Evolutionary conservation across 2,329 filamentous ascomycete species (phyloP).

Genomic region (Tricladium varicosporioides): DNA sequence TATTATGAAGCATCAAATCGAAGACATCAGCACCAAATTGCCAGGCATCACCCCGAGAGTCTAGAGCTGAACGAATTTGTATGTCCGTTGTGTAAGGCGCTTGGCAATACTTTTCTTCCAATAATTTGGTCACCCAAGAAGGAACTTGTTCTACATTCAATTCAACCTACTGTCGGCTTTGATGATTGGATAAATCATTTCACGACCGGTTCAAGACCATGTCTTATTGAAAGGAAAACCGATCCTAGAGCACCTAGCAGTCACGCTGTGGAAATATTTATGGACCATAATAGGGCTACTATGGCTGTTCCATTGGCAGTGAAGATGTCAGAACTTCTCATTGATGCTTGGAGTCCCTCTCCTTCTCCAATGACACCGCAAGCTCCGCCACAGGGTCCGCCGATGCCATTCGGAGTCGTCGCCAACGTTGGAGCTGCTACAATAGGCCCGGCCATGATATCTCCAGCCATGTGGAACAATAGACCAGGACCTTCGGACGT

Average conservation of each 20-base stretch:
- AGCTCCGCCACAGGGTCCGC: not conserved
- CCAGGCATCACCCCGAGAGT: slow-evolving; percentile 86
- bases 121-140: slow-evolving; percentile 94
- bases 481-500: slow-evolving; percentile 39
- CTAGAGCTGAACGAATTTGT: slow-evolving; percentile 83
- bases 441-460: too few relatives aligned
- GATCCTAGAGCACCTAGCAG: slow-evolving; percentile 9
- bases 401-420: slow-evolving; percentile 6
- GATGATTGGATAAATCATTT: slow-evolving; percentile 38
- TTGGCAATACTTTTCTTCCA: slow-evolving; percentile 92
- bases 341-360: slow-evolving; percentile 33
- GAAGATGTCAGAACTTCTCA: slow-evolving; percentile 29
- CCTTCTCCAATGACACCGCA: not conserved
- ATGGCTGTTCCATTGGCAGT: slow-evolving; percentile 22
- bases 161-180: slow-evolving; percentile 61
- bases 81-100: slow-evolving; percentile 92
- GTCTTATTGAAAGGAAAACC: slow-evolving; percentile 14
- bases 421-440: too few relatives aligned
- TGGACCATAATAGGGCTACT: slow-evolving; percentile 26
- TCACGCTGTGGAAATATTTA: slow-evolving; percentile 25
- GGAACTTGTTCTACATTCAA: slow-evolving; percentile 73
- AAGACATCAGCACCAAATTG: slow-evolving; percentile 88
- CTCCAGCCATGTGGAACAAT: slow-evolving; percentile 2
- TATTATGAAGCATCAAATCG: slow-evolving; percentile 83
- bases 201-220: slow-evolving; percentile 6